Evolutionary conservation across 2,329 filamentous ascomycete genomes (phyloP), one percentile per base, ranked within the genome.

Genomic region (Xylariaceae sp.): DNA sequence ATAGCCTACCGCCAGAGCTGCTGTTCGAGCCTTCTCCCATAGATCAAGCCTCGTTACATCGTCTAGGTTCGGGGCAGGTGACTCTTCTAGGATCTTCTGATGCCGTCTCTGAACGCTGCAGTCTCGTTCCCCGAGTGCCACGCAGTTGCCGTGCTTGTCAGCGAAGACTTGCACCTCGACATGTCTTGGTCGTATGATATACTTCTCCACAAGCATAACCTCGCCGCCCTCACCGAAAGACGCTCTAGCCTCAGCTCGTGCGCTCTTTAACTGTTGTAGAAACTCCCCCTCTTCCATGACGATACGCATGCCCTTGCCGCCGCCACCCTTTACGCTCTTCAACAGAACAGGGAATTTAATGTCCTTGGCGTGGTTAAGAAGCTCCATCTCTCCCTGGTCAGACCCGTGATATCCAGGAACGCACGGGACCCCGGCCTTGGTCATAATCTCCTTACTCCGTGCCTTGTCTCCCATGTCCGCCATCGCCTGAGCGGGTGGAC

Each of bases 371-470:
- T 94, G 87, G 8, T 79, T 77, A 53, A 91, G 71, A 23, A 88
- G 73, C 64, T 84, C 75, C 53, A 77, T 73, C 43, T 83, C 80
- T 45, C 89, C 86, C 76, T 99, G 95, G 49, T 96, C 91, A 1
- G 81, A 69, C 16, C 95, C 95, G 72, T 98, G 95, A 69, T 99
- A 99, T 0, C 95, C 95, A 0, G 95, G 95, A 45, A 99, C 95
- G 69, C 95, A 98, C 4, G 93, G 93, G 3, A 99, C 95, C 7
- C 92, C 92, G n/a, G 95, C 94, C 4, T 87, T 86, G 29, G 86
- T 92, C 95, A 99, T 98, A 71, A 99, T 97, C 72, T 96, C 90
- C 75, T 99, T 99, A 49, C 88, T 84, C 45, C 87, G 86, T 1
- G 88, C 82, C 73, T 91, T 83, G 62, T 83, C 86, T 40, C 81